Base-by-base conservation (phyloP, 805 yeast genomes). In the Torulaspora maleeae region DNA sequence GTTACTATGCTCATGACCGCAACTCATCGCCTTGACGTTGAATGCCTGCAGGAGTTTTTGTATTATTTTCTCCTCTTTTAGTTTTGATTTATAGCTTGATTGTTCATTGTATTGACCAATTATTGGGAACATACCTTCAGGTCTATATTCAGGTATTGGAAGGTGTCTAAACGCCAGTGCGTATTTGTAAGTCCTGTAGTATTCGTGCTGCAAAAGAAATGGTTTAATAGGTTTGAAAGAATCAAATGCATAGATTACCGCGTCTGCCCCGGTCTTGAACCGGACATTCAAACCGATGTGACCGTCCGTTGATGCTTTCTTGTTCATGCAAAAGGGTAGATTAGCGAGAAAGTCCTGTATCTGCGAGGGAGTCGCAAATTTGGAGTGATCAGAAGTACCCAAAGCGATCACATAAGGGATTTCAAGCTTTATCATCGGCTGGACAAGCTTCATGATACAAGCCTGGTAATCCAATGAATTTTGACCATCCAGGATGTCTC, bases 1-100 rank as follows among this genome's bases (percentile, higher is more conserved):
- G 58, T 82, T 82, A 42, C 78, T 76, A 58, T 82, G 86, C 52
- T 82, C 87, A 49, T 80, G 83, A 0, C 88, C 88, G 22, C 80
- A 84, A 45, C 82, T 73, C 2, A 77, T 72, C 0, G 75, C 81
- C 35, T 72, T 67, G 2, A 82, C 78, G 1, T 79, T 77, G 3
- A 73, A 49, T 4, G 69, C 63, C 15, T 66, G 69, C 15, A 82
- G 56, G 0, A 71, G 56, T 12, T 68, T 59, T 36, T 63, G 27
- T 54, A 58, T 29, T 27, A 47, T 28, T 43, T 32, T 41, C 44
- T 29, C 51, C 37, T 61, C 55, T 69, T 73, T 56, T 66, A 25
- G 3, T 6, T 39, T 34, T 5, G 40, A 36, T 12, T 43, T 38
- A 20, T 69, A 37, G 53, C 62, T 29, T 76, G 78, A 24, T 44